Base-by-base conservation (phyloP, 805 yeast species). In the Nakazawaea sp. region DNA sequence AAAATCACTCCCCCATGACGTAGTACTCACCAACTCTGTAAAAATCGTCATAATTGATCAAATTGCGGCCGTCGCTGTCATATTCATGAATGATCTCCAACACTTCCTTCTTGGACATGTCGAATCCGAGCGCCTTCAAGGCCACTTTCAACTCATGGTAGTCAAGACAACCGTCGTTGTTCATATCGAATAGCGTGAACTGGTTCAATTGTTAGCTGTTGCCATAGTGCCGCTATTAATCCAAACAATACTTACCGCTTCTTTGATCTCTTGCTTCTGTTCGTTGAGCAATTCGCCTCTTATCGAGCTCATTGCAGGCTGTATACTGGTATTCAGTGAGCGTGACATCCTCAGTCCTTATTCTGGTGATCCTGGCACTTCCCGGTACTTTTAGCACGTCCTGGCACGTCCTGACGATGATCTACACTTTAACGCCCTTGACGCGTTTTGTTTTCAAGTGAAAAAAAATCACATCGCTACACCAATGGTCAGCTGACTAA, bases 131-230 rank as follows among this genome's bases (percentile, higher is more conserved):
- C 0, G 98, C 98, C 38, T 95, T 65, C 64, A 92, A 76, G 0
- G 98, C 97, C 15, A 88, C 96, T 59, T 87, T 89, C 45, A 87
- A 66, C 50, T 90, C 97, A 52, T 92, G 97, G 56, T 84, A 90
- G 51, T 92, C 97, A 35, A 92, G 68, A 46, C 69, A 72, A 3
- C 96, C 95, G 56, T 92, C 97, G 42, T 76, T 78, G 59, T 92
- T 87, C 83, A 86, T 80, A 53, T 92, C 98, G 58, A 92, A 92
- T 23, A 90, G 66, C 34, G 81, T 73, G 54, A 90, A 90, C 52
- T 66, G 34, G 26, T n/a, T n/a, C n/a, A n/a, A n/a, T n/a, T n/a
- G n/a, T n/a, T n/a, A n/a, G n/a, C n/a, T n/a, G n/a, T n/a, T n/a
- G n/a, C n/a, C n/a, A n/a, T n/a, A n/a, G n/a, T n/a, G n/a, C n/a